phyloP scores from a whole-genome alignment of 129 eudicot species.

The Kitagawia praeruptora region DNA sequence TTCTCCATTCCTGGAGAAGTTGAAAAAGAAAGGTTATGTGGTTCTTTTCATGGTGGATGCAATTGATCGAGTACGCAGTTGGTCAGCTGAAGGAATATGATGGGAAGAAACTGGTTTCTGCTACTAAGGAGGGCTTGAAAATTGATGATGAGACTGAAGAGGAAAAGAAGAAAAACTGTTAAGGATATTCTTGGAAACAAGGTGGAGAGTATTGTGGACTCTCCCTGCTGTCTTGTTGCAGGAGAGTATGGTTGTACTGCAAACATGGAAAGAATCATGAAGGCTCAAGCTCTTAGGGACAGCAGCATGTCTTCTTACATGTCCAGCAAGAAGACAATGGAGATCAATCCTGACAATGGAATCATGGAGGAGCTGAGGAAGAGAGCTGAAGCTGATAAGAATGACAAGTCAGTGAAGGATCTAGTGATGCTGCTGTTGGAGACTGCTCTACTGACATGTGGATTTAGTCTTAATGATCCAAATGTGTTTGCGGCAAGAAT shows the following conservation, averaged over 20 bases:
- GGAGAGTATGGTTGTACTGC: constrained; percentile 93
- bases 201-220: constrained; percentile 81
- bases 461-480: constrained; percentile 79
- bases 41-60: constrained; percentile 86
- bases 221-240: constrained; percentile 82
- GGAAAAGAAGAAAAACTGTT: constrained; percentile 55
- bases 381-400: constrained; percentile 79
- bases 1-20: constrained; percentile 70
- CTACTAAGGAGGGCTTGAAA: constrained; percentile 76
- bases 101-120: constrained; percentile 80
- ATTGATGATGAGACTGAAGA: constrained; percentile 81
- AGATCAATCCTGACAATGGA: constrained; percentile 78
- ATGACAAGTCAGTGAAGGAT: constrained; percentile 74
- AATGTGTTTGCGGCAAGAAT: constrained; percentile 72
- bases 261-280: constrained; percentile 90
- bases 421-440: constrained; percentile 62
- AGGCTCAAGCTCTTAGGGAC: constrained; percentile 82
- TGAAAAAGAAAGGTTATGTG: constrained; percentile 74
- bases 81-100: constrained; percentile 86
- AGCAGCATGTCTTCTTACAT: constrained; percentile 81
- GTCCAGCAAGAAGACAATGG: too few relatives aligned
- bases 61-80: constrained; percentile 71
- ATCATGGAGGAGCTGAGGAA: constrained; percentile 91
- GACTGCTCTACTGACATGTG: constrained; percentile 81
- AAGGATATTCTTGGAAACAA: constrained; percentile 74